These are phyloP conservation scores for Hypoxylon sp. DNA, from an alignment of 2,329 filamentous ascomycete genomes.

Conservation along the genomic window DNA sequence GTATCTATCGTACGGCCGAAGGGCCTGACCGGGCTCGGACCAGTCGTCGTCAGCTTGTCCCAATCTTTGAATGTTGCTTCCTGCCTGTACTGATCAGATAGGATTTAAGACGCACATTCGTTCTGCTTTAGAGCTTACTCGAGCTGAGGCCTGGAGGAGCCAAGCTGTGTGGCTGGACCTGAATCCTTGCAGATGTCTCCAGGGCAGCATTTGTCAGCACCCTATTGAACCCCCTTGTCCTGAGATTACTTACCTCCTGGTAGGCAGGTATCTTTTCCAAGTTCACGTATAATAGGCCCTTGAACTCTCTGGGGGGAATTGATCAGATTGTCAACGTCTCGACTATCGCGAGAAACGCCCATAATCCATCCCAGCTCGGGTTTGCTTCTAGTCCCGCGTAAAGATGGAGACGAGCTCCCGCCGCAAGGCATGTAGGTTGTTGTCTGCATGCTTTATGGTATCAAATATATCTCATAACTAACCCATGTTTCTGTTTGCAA, in stretches of 20 bases:
- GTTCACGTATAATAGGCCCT: neutral
- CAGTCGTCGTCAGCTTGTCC: no score
- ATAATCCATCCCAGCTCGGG: neutral
- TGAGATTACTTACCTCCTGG: neutral
- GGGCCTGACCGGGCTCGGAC: no score
- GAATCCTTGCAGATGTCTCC: no score
- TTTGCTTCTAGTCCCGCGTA: neutral
- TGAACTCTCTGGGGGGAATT: neutral
- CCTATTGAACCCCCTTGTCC: neutral
- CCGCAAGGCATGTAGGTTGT: constrained; percentile 38
- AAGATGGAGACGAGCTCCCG: constrained; percentile 43
- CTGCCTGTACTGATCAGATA: no score
- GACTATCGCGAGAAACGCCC: neutral
- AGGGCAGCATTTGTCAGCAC: neutral
- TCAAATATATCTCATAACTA: neutral
- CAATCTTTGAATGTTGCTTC: no score
- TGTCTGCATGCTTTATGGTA: no score
- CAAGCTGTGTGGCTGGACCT: no score
- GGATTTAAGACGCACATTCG: no score
- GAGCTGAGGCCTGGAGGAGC: no score
- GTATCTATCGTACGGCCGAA: no score
- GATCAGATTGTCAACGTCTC: neutral
- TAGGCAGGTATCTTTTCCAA: neutral
- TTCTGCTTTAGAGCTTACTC: no score
- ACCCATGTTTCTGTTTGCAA: neutral